Evolutionary conservation across 805 yeast genomes (phyloP).

Genomic region (Ogataea zsoltii): DNA sequence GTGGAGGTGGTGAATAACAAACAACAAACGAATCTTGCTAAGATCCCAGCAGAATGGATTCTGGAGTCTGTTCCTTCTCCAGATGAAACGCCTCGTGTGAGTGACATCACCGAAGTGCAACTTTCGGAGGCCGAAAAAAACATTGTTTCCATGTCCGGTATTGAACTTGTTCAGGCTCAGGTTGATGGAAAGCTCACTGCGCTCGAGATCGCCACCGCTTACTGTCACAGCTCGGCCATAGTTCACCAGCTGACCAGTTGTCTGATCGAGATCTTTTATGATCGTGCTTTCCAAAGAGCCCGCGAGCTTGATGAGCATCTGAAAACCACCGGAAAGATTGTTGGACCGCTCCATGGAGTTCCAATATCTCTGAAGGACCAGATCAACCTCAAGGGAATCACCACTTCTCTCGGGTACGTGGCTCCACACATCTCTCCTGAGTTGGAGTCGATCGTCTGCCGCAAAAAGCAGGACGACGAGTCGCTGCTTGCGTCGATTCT

Average conservation of each 20-base stretch:
- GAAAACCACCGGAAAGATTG: slow-evolving; percentile 32
- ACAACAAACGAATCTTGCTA: slow-evolving; percentile 15
- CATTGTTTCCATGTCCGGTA: slow-evolving; percentile 22
- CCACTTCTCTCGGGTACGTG: slow-evolving; percentile 41
- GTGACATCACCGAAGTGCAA: slow-evolving; percentile 16
- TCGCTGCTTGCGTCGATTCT: slow-evolving; percentile 35
- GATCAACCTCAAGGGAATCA: slow-evolving; percentile 37
- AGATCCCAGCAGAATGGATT: slow-evolving; percentile 34
- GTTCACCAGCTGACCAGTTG: slow-evolving; percentile 44
- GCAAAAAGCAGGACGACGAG: slow-evolving; percentile 31
- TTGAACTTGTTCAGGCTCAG: slow-evolving; percentile 28
- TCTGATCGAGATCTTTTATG: slow-evolving; percentile 41
- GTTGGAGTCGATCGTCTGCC: slow-evolving; percentile 21
- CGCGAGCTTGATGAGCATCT: slow-evolving; percentile 38
- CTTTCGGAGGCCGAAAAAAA: slow-evolving; percentile 24
- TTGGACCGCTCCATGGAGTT: slow-evolving; percentile 47
- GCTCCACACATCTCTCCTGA: slow-evolving; percentile 32
- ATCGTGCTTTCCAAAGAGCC: slow-evolving; percentile 42
- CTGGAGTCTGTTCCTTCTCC: slow-evolving; percentile 25
- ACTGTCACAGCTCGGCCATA: slow-evolving; percentile 41
- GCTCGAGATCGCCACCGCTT: slow-evolving; percentile 38
- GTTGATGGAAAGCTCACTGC: slow-evolving; percentile 35
- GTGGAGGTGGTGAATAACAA: slow-evolving; percentile 21
- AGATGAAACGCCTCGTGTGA: slow-evolving; percentile 27
- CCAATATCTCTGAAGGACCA: slow-evolving; percentile 49